A percentile compares a stretch with the other conserved stretches of the same genome.
Conservation (phyloP, 2,329 filamentous ascomycete species). For the Sarocladium strictum region DNA sequence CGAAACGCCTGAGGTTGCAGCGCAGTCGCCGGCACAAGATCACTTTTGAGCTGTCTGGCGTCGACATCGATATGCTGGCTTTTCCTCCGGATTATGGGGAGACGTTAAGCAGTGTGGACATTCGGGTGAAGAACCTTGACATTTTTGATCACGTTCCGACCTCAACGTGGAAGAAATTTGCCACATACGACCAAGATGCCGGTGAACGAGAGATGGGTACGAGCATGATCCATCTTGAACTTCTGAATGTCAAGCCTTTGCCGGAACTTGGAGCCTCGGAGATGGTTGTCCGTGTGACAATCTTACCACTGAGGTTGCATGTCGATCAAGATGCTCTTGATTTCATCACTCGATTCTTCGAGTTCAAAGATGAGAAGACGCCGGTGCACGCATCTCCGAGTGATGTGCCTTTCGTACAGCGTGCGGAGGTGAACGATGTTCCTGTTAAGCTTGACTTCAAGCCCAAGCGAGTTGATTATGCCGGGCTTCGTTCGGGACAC, state of each 20-base stretch:
- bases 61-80: conserved; percentile 74
- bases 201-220: conserved; percentile 81
- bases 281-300: conserved; percentile 70
- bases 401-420: conserved; percentile 81
- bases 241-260: conserved; percentile 82
- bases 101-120: conserved; percentile 80
- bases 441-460: conserved; percentile 90
- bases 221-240: conserved; percentile 84
- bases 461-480: conserved; percentile 95
- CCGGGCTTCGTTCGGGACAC: conserved; percentile 81
- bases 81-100: conserved; percentile 74
- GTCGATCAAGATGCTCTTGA: conserved; percentile 97
- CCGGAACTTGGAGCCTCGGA: conserved; percentile 82
- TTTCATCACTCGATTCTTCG: conserved; percentile 95
- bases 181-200: conserved; percentile 83
- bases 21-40: conserved; percentile 92
- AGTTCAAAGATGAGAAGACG: conserved; percentile 78
- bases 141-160: conserved; percentile 92
- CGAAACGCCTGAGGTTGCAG: conserved; percentile 65
- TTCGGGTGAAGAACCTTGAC: conserved; percentile 76
- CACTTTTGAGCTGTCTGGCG: conserved; percentile 82
- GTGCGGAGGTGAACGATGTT: conserved; percentile 79
- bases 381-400: conserved; percentile 52
- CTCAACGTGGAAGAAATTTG: conserved; percentile 97
- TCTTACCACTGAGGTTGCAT: conserved; percentile 83